A percentile compares a stretch with the other conserved stretches of the same genome.
phyloP scores from a whole-genome alignment of 768 basidiomycete species.

The Xerocomellus amylosporus region DNA sequence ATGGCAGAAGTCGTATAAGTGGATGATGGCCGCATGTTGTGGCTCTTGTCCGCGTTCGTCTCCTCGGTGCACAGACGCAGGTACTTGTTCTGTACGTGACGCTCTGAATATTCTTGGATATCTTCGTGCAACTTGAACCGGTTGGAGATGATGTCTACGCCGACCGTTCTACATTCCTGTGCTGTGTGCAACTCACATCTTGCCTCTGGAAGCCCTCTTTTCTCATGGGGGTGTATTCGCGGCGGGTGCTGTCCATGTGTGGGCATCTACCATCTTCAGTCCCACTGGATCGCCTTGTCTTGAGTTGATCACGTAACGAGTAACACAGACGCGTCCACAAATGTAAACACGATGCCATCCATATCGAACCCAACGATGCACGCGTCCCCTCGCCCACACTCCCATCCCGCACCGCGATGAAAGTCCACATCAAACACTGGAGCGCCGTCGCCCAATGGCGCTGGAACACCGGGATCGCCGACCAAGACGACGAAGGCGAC shows the following conservation, averaged over 20 bases:
- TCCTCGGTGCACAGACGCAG: background rate
- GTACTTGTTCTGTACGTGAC: background rate
- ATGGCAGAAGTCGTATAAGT: too few species aligned
- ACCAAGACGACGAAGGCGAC: slow-evolving; percentile 51
- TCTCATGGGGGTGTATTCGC: too few species aligned
- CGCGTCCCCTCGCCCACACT: background rate
- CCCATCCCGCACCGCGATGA: slow-evolving; percentile 43
- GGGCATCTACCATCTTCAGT: too few species aligned
- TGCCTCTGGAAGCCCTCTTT: too few species aligned
- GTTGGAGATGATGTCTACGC: too few species aligned
- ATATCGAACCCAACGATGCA: background rate
- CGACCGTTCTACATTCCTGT: too few species aligned
- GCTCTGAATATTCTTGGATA: background rate
- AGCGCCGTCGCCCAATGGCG: slow-evolving; percentile 88
- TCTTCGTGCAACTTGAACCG: too few species aligned
- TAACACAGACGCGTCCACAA: background rate
- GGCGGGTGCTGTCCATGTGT: too few species aligned
- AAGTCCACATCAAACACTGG: slow-evolving; percentile 80
- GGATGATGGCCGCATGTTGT: too few species aligned
- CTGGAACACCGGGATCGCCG: slow-evolving; percentile 58
- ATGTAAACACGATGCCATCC: background rate
- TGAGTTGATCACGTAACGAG: background rate
- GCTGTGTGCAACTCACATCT: too few species aligned
- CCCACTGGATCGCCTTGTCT: too few species aligned
- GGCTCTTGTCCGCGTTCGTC: background rate